Conservation (phyloP, 176 grass and related monocot species). For the Bothriochloa decipiens region DNA sequence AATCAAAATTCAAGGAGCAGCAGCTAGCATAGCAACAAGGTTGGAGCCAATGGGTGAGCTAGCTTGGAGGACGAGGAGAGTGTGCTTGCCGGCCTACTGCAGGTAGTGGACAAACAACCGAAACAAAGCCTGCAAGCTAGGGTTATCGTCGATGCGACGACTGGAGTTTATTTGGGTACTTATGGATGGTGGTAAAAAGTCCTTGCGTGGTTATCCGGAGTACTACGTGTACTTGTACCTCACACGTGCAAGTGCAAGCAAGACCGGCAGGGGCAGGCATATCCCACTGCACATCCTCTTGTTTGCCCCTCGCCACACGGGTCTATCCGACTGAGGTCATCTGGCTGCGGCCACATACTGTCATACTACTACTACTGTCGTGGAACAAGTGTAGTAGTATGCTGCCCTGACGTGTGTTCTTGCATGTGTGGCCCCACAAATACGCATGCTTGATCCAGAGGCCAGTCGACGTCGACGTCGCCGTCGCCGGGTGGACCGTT, state of each 20-base stretch:
- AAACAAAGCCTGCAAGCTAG: background rate
- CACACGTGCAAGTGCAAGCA: slow-evolving; percentile 43
- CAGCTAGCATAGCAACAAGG: background rate
- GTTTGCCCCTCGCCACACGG: background rate
- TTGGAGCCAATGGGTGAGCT: slow-evolving; percentile 42
- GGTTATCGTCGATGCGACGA: background rate
- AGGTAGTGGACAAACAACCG: slow-evolving; percentile 19
- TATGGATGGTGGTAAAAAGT: slow-evolving; percentile 13
- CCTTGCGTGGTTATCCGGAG: slow-evolving; percentile 26
- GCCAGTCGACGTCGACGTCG: background rate
- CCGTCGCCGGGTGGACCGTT: background rate
- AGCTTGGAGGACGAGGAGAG: slow-evolving; percentile 29
- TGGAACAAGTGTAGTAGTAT: background rate
- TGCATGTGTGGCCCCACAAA: background rate
- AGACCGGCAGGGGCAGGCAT: slow-evolving; percentile 19
- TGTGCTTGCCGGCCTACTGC: background rate
- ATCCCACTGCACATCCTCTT: slow-evolving; percentile 17
- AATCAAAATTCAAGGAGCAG: slow-evolving; percentile 32
- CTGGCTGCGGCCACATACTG: no score
- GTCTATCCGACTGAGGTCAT: background rate
- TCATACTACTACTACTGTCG: background rate
- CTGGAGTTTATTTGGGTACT: background rate
- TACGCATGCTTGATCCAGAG: background rate
- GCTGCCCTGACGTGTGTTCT: background rate
- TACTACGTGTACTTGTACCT: background rate